These are phyloP conservation scores for Persicaria tinctoria DNA, from an alignment of 148 eudicot genomes.

Conservation along the genomic window DNA sequence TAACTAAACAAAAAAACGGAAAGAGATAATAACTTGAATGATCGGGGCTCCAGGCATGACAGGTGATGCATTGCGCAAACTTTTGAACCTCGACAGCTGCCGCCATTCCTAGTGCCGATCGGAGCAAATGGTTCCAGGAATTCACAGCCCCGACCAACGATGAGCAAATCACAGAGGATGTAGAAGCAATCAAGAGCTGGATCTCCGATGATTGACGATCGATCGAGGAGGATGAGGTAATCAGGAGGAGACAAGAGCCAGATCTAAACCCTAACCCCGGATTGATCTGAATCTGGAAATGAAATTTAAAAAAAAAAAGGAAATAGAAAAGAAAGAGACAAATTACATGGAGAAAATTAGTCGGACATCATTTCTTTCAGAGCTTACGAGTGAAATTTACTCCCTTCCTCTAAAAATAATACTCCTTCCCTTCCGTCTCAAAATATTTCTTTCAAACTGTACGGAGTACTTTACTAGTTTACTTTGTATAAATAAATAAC, in stretches of 20 bases:
- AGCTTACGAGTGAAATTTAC: background rate
- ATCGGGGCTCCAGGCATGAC: slow-evolving; percentile 96
- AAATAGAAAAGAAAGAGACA: background rate
- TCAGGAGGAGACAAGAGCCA: background rate
- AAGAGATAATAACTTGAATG: slow-evolving; percentile 51
- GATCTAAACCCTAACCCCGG: slow-evolving; percentile 5
- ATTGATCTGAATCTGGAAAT: background rate
- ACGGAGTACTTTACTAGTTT: no score
- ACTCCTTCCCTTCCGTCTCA: no score
- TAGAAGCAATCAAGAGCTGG: background rate
- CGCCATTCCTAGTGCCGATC: slow-evolving; percentile 15
- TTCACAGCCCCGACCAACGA: background rate
- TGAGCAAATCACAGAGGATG: background rate
- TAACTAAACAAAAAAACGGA: background rate
- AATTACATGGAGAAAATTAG: background rate
- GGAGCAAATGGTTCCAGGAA: background rate
- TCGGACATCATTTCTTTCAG: background rate
- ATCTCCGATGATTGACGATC: background rate
- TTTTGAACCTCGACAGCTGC: slow-evolving; percentile 62
- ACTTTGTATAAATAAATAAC: no score
- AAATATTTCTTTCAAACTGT: no score
- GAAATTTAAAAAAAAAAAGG: background rate
- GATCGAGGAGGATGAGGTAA: background rate
- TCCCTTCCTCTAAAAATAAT: no score
- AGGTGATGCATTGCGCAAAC: slow-evolving; percentile 79